These are phyloP conservation scores for Alloascoidea africana DNA, from an alignment of 805 yeast genomes.

Conservation along the genomic window DNA sequence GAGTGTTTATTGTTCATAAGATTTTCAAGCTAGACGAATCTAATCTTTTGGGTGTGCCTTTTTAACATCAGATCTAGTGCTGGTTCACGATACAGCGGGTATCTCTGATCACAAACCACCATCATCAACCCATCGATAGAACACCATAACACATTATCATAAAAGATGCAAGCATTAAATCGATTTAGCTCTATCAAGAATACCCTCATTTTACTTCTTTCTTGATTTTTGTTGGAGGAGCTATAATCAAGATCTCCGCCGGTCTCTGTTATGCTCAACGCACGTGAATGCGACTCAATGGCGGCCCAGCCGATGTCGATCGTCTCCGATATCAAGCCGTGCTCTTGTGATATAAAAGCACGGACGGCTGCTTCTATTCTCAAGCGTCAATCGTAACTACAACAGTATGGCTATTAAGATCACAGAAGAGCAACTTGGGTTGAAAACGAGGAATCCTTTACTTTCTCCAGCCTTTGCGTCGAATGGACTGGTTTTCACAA, in stretches of 20 bases:
- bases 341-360: background rate
- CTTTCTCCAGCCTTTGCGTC: constrained; percentile 27
- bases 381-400: too few species aligned
- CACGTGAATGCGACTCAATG: background rate
- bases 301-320: background rate
- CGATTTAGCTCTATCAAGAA: too few species aligned
- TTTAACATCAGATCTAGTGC: too few species aligned
- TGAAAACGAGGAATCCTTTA: constrained; percentile 14
- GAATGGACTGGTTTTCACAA: constrained; percentile 29
- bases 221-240: background rate
- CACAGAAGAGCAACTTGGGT: background rate
- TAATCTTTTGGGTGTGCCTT: too few species aligned
- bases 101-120: too few species aligned
- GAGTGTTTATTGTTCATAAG: too few species aligned
- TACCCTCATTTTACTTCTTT: background rate
- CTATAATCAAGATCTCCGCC: background rate
- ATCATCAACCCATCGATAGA: too few species aligned
- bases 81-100: too few species aligned
- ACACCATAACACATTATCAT: too few species aligned
- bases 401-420: background rate
- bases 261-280: background rate
- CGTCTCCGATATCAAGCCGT: background rate
- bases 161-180: too few species aligned
- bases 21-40: too few species aligned
- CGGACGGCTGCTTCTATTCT: too few species aligned